Conservation (phyloP, 176 grass and related monocot species). For the Eremochloa ophiuroides region DNA sequence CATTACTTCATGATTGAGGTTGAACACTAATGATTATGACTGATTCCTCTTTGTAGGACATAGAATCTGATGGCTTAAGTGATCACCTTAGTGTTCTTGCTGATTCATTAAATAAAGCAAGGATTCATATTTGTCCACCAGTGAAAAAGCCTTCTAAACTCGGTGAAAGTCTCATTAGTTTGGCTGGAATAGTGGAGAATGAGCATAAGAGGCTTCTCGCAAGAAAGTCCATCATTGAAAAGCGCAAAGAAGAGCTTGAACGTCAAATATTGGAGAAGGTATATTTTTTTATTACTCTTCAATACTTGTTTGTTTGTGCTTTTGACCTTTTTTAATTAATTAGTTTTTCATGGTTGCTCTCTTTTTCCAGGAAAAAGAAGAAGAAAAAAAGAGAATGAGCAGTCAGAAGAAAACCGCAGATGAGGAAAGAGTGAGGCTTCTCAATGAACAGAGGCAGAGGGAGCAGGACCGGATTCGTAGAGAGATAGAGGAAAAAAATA, state of each 20-base stretch:
- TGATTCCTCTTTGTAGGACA: slow-evolving; percentile 47
- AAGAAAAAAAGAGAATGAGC: slow-evolving; percentile 63
- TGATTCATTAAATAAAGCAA: slow-evolving; percentile 73
- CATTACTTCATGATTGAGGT: not conserved
- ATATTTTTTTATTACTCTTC: not conserved
- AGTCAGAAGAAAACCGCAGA: slow-evolving; percentile 61
- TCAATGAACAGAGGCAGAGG: slow-evolving; percentile 58
- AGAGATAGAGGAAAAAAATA: slow-evolving; percentile 63
- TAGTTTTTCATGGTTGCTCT: not conserved
- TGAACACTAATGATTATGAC: not conserved
- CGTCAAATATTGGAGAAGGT: slow-evolving; percentile 98
- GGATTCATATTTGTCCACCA: slow-evolving; percentile 58
- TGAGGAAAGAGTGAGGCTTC: slow-evolving; percentile 66
- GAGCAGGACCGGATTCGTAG: slow-evolving; percentile 68
- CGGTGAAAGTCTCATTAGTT: slow-evolving; percentile 41
- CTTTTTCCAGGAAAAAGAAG: slow-evolving; percentile 74
- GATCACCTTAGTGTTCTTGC: slow-evolving; percentile 68
- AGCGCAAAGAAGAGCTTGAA: slow-evolving; percentile 95
- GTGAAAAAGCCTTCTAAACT: slow-evolving; percentile 55
- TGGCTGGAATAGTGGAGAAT: slow-evolving; percentile 71
- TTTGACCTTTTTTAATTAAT: not conserved
- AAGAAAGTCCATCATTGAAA: slow-evolving; percentile 95
- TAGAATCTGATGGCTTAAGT: slow-evolving; percentile 72
- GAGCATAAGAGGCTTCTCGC: slow-evolving; percentile 94
- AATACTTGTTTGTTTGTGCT: not conserved